These are phyloP conservation scores for Cladosporium cucumerinum DNA, from an alignment of 2,329 filamentous ascomycete genomes.

Conservation along the genomic window DNA sequence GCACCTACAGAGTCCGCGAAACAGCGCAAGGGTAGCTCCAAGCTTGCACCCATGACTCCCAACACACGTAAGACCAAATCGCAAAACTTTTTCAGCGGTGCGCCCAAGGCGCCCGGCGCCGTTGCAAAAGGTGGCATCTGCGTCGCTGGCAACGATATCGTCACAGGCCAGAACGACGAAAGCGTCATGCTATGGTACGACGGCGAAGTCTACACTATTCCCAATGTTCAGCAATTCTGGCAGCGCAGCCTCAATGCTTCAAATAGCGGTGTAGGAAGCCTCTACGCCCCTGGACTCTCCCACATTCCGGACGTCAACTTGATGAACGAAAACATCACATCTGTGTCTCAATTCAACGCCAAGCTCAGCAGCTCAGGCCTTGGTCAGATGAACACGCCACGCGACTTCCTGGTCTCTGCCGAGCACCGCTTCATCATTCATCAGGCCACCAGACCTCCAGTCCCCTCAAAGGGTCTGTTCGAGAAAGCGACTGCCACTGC, in stretches of 20 bases:
- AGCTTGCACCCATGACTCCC: conserved; percentile 50
- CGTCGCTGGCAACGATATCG: conserved; percentile 33
- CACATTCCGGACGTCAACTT: conserved; percentile 42
- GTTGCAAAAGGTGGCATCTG: conserved; percentile 43
- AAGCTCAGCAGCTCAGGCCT: conserved; percentile 29
- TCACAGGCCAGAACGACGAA: conserved; percentile 40
- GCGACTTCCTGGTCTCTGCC: conserved; percentile 43
- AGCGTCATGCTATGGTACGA: conserved; percentile 48
- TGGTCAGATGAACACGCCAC: conserved; percentile 43
- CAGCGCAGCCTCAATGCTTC: conserved; percentile 37
- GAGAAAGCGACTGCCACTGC: conserved; percentile 29
- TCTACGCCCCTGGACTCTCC: conserved; percentile 40
- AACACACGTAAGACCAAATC: conserved; percentile 48
- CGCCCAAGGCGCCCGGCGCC: conserved; percentile 31
- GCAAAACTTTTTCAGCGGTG: conserved; percentile 44
- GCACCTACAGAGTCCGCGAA: conserved; percentile 28
- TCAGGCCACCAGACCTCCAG: conserved; percentile 33
- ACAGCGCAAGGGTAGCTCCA: conserved; percentile 33
- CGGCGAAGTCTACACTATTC: conserved; percentile 43
- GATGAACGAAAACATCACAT: conserved; percentile 42
- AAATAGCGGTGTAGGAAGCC: conserved; percentile 32
- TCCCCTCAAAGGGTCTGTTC: conserved; percentile 28
- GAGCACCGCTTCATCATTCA: conserved; percentile 46
- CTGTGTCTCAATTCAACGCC: conserved; percentile 43
- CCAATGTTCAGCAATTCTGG: conserved; percentile 46